phyloP scores from a whole-genome alignment of 1,284 basidiomycete species.

The Pterula multifida region DNA sequence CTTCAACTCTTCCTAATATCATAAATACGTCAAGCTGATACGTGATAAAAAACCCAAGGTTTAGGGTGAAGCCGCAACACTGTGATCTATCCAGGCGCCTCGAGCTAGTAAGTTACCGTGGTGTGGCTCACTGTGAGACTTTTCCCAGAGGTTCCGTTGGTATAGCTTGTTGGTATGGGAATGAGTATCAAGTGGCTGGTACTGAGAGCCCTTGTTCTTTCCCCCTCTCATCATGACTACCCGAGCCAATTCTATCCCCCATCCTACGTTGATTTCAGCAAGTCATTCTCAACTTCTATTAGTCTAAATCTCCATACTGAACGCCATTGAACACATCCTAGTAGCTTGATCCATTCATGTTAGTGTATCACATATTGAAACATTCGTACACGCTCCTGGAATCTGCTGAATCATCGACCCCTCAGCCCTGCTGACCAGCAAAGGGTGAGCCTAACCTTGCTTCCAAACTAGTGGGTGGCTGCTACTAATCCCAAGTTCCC shows the following conservation, averaged over 20 bases:
- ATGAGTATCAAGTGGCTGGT: too few relatives aligned
- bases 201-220: background rate
- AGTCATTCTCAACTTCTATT: slow-evolving; percentile 10
- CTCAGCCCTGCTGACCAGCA: slow-evolving; percentile 50
- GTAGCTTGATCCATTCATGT: slow-evolving; percentile 54
- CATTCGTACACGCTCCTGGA: background rate
- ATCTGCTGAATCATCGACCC: background rate
- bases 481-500: background rate
- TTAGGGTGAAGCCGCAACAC: too few relatives aligned
- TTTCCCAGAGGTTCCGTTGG: too few relatives aligned
- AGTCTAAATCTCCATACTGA: too few relatives aligned
- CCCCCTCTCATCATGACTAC: slow-evolving; percentile 32
- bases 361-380: slow-evolving; percentile 13
- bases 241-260: slow-evolving; percentile 40
- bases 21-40: too few relatives aligned
- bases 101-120: too few relatives aligned
- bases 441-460: slow-evolving; percentile 26
- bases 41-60: too few relatives aligned
- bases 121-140: too few relatives aligned
- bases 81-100: too few relatives aligned
- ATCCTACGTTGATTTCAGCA: slow-evolving; percentile 40
- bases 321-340: background rate
- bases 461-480: background rate
- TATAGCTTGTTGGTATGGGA: too few relatives aligned
- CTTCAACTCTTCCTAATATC: too few relatives aligned